Evolutionary conservation across 768 basidiomycete species (phyloP).

Genomic region (Phaffia australis): DNA sequence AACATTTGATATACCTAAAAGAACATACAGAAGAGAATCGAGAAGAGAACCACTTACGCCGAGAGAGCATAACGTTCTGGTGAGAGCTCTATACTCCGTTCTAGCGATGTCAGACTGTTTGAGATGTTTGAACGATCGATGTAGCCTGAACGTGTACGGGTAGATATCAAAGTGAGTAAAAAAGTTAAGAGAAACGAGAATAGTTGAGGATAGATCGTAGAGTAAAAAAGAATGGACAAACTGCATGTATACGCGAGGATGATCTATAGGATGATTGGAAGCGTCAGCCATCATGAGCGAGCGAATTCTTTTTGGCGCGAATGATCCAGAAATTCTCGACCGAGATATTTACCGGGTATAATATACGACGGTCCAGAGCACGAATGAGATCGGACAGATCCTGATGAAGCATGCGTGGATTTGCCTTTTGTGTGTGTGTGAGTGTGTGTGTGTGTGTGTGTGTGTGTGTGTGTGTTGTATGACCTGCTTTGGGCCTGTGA

Average conservation of each 20-base stretch:
- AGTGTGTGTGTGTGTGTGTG: too few species aligned
- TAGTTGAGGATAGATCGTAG: background rate
- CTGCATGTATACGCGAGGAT: constrained; percentile 20
- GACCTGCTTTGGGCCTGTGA: too few species aligned
- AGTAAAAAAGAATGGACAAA: background rate
- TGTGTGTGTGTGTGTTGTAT: too few species aligned
- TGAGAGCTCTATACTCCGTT: constrained; percentile 18
- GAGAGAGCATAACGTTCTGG: constrained; percentile 19
- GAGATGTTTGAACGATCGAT: constrained; percentile 24
- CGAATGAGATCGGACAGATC: constrained; percentile 5
- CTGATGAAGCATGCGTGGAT: constrained; percentile 4
- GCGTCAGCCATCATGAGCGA: background rate
- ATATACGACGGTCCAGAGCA: constrained; percentile 15
- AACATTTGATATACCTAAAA: background rate
- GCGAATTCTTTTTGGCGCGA: background rate
- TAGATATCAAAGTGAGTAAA: background rate
- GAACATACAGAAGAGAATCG: too few species aligned
- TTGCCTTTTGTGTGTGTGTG: too few species aligned
- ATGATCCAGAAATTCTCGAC: background rate
- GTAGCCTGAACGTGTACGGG: constrained; percentile 2
- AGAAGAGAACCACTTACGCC: constrained; percentile 8
- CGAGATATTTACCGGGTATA: constrained; percentile 1
- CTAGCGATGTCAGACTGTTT: constrained; percentile 24
- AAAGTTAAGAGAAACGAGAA: background rate
- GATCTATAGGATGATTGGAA: constrained; percentile 1